Conservation (phyloP, 2,329 filamentous ascomycete species). For the Aspergillus sp. region DNA sequence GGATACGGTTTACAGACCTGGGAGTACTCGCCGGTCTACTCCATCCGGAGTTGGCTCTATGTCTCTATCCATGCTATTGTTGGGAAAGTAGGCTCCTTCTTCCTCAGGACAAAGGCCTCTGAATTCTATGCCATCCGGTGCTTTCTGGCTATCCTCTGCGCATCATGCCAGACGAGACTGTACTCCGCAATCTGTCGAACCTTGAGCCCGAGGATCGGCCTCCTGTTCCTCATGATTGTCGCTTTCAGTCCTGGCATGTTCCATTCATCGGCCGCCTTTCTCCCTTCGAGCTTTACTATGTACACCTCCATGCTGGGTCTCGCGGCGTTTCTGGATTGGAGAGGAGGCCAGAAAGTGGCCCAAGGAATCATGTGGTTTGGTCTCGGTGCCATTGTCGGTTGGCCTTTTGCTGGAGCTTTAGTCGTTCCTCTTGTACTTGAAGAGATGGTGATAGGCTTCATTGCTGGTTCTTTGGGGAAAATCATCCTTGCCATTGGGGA, state of each 20-base stretch:
- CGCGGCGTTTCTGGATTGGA: slow-evolving; percentile 87
- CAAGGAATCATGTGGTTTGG: slow-evolving; percentile 90
- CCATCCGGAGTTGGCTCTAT: slow-evolving; percentile 95
- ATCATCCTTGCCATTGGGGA: slow-evolving; percentile 61
- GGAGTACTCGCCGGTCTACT: slow-evolving; percentile 95
- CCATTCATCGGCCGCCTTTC: slow-evolving; percentile 79
- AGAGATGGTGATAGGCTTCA: slow-evolving; percentile 59
- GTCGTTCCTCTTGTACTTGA: slow-evolving; percentile 77
- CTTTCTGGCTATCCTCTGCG: slow-evolving; percentile 70
- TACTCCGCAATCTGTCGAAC: slow-evolving; percentile 74
- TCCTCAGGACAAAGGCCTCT: slow-evolving; percentile 44
- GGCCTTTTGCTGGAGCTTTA: slow-evolving; percentile 88
- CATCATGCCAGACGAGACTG: slow-evolving; percentile 76
- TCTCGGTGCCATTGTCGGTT: slow-evolving; percentile 78
- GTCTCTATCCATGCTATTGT: slow-evolving; percentile 73
- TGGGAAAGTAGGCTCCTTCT: slow-evolving; percentile 63
- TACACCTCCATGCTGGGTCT: slow-evolving; percentile 84
- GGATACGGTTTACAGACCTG: slow-evolving; percentile 94
- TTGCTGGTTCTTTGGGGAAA: slow-evolving; percentile 58
- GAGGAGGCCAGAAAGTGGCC: slow-evolving; percentile 72
- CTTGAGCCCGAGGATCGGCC: slow-evolving; percentile 76
- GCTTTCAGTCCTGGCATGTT: slow-evolving; percentile 88
- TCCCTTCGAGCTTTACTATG: slow-evolving; percentile 97
- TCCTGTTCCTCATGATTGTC: slow-evolving; percentile 77
- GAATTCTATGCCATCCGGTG: slow-evolving; percentile 89